Percentiles rank a stretch among this genome's conserved stretches.
Evolutionary conservation across 2,329 filamentous ascomycete genomes (phyloP).

Genomic region (Neophaeococcomyces mojaviensis): DNA sequence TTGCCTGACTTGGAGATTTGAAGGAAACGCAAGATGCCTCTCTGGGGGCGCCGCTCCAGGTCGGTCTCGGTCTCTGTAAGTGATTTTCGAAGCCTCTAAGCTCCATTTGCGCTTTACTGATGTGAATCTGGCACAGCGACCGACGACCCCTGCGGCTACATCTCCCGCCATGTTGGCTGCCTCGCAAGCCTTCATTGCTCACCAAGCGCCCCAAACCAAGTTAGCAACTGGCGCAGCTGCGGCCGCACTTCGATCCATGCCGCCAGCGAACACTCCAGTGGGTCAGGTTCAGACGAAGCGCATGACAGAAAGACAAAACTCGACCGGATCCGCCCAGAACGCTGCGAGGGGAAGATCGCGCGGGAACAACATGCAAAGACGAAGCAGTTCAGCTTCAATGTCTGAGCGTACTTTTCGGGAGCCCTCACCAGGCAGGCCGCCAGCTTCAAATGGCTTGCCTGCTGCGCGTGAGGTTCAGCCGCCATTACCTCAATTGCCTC

Average conservation of each 20-base stretch:
- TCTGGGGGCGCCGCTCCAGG: slow-evolving; percentile 29
- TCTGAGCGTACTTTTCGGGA: slow-evolving; percentile 79
- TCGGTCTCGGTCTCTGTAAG: slow-evolving; percentile 26
- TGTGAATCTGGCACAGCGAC: slow-evolving; percentile 38
- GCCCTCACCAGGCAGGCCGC: slow-evolving; percentile 51
- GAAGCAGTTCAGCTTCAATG: slow-evolving; percentile 73
- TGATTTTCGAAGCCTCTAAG: slow-evolving; percentile 4
- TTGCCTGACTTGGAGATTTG: background rate
- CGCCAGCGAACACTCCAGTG: slow-evolving; percentile 70
- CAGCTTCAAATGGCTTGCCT: slow-evolving; percentile 36
- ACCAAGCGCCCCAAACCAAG: slow-evolving; percentile 54
- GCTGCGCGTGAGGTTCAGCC: slow-evolving; percentile 48
- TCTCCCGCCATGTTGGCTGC: slow-evolving; percentile 74
- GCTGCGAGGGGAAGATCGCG: slow-evolving; percentile 23
- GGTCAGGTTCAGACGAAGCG: slow-evolving; percentile 82
- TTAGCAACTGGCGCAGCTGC: slow-evolving; percentile 83
- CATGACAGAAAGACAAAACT: slow-evolving; percentile 64
- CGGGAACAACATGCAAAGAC: slow-evolving; percentile 50
- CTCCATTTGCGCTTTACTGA: slow-evolving; percentile 9
- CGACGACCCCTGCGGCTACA: slow-evolving; percentile 56
- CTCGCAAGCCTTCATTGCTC: slow-evolving; percentile 69
- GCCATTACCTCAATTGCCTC: slow-evolving; percentile 68
- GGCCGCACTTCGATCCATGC: slow-evolving; percentile 70
- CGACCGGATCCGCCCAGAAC: slow-evolving; percentile 33
- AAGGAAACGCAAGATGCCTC: slow-evolving; percentile 17